Conservation (phyloP, 352 stramenopile genomes). For the Phytophthora sp. region DNA sequence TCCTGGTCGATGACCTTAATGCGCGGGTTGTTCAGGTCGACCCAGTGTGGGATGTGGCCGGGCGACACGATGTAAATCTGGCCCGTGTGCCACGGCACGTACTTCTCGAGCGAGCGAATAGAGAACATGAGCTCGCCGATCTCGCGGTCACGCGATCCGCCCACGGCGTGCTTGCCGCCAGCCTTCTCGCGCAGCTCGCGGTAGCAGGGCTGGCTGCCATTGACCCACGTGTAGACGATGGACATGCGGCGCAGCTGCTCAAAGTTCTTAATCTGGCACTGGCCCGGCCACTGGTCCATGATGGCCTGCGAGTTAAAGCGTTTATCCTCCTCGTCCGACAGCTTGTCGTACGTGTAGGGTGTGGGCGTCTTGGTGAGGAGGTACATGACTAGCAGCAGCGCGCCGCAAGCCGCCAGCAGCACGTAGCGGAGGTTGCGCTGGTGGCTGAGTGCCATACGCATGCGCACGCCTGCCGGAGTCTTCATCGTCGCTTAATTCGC, state of each 20-base stretch:
- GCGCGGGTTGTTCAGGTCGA: slow-evolving; percentile 80
- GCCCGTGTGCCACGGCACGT: slow-evolving; percentile 81
- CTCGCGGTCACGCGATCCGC: slow-evolving; percentile 84
- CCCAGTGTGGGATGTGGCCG: slow-evolving; percentile 83
- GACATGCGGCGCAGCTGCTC: slow-evolving; percentile 83
- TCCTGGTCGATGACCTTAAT: slow-evolving; percentile 91
- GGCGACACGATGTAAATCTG: slow-evolving; percentile 88
- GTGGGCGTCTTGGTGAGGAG: slow-evolving; percentile 49
- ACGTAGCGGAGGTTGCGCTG: slow-evolving; percentile 68
- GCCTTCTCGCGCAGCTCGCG: slow-evolving; percentile 63
- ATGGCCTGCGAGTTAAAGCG: slow-evolving; percentile 54
- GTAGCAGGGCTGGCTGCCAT: slow-evolving; percentile 89
- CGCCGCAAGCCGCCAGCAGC: slow-evolving; percentile 45
- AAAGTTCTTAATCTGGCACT: slow-evolving; percentile 89
- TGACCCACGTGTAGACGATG: slow-evolving; percentile 92
- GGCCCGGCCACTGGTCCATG: slow-evolving; percentile 66
- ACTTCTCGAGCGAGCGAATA: slow-evolving; percentile 87
- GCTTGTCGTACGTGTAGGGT: slow-evolving; percentile 59
- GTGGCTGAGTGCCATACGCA: slow-evolving; percentile 71
- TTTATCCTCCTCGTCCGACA: slow-evolving; percentile 59
- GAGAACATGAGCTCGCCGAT: slow-evolving; percentile 91
- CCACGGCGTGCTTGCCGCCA: slow-evolving; percentile 74
- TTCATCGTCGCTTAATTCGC: slow-evolving; percentile 46
- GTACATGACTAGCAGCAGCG: slow-evolving; percentile 53
- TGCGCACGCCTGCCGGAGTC: slow-evolving; percentile 60